Percentiles rank a stretch among this genome's conserved stretches.
Conservation (phyloP, 768 basidiomycete species). For the Lentinula guzmanii region DNA sequence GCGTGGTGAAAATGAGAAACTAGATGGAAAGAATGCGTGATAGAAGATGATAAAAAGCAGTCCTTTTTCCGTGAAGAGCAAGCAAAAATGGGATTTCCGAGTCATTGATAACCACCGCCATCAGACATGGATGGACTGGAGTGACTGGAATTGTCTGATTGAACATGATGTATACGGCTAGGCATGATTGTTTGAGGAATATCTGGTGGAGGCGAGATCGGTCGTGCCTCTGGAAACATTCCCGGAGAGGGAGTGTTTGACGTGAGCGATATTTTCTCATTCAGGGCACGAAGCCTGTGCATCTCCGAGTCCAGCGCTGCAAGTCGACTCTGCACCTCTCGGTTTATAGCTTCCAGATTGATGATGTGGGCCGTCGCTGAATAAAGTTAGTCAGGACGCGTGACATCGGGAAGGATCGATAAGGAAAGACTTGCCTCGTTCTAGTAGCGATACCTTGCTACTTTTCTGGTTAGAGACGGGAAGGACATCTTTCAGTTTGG, state of each 20-base stretch:
- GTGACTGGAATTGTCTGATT: conserved; percentile 55
- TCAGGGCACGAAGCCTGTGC: conserved; percentile 61
- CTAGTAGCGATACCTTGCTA: conserved; percentile 84
- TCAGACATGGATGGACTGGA: conserved; percentile 38
- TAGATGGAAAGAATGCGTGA: background rate
- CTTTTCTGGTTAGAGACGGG: conserved; percentile 87
- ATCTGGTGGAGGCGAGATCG: conserved; percentile 64
- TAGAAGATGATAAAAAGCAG: background rate
- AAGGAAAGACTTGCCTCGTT: conserved; percentile 58
- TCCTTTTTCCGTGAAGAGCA: background rate
- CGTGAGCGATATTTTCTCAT: conserved; percentile 74
- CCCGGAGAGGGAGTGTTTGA: conserved; percentile 51
- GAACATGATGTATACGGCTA: conserved; percentile 47
- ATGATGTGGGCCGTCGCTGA: conserved; percentile 78
- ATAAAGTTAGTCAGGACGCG: conserved; percentile 8
- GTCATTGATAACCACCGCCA: conserved; percentile 20
- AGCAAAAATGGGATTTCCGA: background rate
- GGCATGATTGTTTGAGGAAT: conserved; percentile 36
- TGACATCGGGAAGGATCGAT: background rate
- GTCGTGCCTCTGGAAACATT: conserved; percentile 38
- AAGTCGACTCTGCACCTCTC: conserved; percentile 66
- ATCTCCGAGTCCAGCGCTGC: conserved; percentile 64
- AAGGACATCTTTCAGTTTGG: conserved; percentile 80
- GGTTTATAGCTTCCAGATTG: conserved; percentile 64
- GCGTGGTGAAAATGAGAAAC: background rate